Percentiles rank a stretch among this genome's conserved stretches.
Evolutionary conservation across 108 stramenopile species (phyloP).

Genomic region (Fragilaria crotonensis): DNA sequence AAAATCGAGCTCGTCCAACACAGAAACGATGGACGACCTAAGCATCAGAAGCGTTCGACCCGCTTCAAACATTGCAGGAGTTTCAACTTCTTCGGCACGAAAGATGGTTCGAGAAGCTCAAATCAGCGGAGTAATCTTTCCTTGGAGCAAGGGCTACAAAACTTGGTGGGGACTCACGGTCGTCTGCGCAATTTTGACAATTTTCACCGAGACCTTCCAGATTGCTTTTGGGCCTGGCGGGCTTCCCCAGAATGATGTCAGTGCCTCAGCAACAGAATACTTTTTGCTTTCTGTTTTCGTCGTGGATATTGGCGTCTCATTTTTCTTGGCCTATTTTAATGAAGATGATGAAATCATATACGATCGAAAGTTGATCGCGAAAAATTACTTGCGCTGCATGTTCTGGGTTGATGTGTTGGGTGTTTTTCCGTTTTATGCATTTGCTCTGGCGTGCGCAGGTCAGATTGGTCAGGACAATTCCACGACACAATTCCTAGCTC

Average conservation of each 20-base stretch:
- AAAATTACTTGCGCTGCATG: constrained; percentile 16
- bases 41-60: too few species aligned
- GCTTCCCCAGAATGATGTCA: not conserved
- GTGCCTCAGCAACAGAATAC: constrained; percentile 10
- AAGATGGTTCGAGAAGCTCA: constrained; percentile 7
- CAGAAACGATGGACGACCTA: too few species aligned
- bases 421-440: constrained; percentile 44
- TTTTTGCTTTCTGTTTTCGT: constrained; percentile 12
- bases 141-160: constrained; percentile 16
- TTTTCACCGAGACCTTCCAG: constrained; percentile 28
- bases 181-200: constrained; percentile 20
- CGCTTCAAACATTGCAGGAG: not conserved
- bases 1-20: too few species aligned
- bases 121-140: constrained; percentile 20
- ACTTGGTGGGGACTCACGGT: constrained; percentile 31
- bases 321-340: constrained; percentile 29
- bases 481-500: constrained; percentile 14
- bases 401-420: constrained; percentile 49
- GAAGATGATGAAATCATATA: constrained; percentile 18
- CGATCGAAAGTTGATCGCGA: constrained; percentile 14
- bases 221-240: constrained; percentile 23
- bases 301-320: constrained; percentile 31
- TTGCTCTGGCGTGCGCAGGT: constrained; percentile 25
- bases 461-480: constrained; percentile 12
- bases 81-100: not conserved